These are phyloP conservation scores for Cladobotryum mycophilum DNA, from an alignment of 2,329 filamentous ascomycete genomes.

Conservation along the genomic window DNA sequence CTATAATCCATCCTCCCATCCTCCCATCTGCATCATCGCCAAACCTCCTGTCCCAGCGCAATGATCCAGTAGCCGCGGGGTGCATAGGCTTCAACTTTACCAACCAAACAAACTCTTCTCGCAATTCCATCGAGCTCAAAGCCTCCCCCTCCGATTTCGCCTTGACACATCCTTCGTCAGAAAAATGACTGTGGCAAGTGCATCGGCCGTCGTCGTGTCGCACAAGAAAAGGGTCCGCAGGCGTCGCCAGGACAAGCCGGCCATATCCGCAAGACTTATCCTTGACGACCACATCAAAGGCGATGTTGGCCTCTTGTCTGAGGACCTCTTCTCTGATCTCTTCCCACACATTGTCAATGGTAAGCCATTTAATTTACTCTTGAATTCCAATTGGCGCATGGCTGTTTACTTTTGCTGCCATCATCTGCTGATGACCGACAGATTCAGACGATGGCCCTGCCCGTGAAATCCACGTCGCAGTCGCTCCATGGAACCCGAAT, in stretches of 20 bases:
- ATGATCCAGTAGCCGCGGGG: conserved; percentile 11
- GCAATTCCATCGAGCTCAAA: conserved; percentile 1
- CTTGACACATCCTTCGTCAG: neutral
- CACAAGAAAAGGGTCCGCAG: conserved; percentile 42
- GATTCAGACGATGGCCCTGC: conserved; percentile 27
- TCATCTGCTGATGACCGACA: conserved; percentile 13
- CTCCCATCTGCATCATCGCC: neutral
- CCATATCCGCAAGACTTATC: conserved; percentile 72
- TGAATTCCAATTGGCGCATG: too few species aligned
- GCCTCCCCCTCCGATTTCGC: neutral
- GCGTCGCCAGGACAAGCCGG: conserved; percentile 61
- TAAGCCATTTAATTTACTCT: conserved; percentile 30
- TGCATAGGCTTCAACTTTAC: conserved; percentile 1
- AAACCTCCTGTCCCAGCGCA: conserved; percentile 5
- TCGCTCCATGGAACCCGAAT: conserved; percentile 65
- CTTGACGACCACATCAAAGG: conserved; percentile 81
- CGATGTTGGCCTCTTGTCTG: conserved; percentile 78
- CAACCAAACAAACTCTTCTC: neutral
- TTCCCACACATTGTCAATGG: conserved; percentile 57
- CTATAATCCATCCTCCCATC: neutral
- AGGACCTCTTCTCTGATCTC: conserved; percentile 77
- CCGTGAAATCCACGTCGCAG: conserved; percentile 55
- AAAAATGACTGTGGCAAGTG: conserved; percentile 25
- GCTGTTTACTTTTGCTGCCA: neutral
- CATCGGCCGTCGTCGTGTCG: conserved; percentile 18